These are phyloP conservation scores for Kodamaea arcana DNA, from an alignment of 1,139 yeast genomes.

Conservation along the genomic window DNA sequence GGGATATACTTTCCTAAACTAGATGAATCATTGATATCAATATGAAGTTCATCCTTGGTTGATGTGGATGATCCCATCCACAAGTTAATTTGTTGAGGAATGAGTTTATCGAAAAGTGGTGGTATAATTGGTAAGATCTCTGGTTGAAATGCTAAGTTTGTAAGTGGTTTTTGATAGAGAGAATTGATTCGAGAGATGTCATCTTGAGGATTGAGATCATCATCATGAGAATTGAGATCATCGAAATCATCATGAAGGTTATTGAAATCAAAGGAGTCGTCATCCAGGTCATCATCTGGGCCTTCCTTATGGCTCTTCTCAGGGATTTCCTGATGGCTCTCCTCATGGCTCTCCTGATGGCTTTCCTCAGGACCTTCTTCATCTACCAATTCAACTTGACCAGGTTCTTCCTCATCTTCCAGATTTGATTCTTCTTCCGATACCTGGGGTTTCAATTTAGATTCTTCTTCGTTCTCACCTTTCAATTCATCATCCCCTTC, in stretches of 20 bases:
- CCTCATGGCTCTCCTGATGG: neutral
- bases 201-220: conserved; percentile 8
- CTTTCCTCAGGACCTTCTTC: neutral
- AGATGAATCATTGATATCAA: conserved; percentile 11
- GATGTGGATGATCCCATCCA: conserved; percentile 52
- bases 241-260: conserved; percentile 6
- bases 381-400: neutral
- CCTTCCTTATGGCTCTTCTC: too few species aligned
- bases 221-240: conserved; percentile 5
- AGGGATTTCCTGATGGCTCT: neutral
- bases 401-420: neutral
- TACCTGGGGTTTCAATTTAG: neutral
- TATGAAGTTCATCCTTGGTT: neutral
- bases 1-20: conserved; percentile 54
- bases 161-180: conserved; percentile 60
- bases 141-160: conserved; percentile 28
- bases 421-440: too few species aligned
- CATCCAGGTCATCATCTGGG: neutral
- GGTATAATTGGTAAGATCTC: conserved; percentile 40
- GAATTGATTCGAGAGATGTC: conserved; percentile 28
- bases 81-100: conserved; percentile 68
- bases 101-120: conserved; percentile 32
- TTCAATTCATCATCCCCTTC: conserved; percentile 42
- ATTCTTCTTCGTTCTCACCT: conserved; percentile 14
- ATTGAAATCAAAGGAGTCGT: neutral